Conservation (phyloP, 208 protist species). For the Trichomonas vaginalis region DNA sequence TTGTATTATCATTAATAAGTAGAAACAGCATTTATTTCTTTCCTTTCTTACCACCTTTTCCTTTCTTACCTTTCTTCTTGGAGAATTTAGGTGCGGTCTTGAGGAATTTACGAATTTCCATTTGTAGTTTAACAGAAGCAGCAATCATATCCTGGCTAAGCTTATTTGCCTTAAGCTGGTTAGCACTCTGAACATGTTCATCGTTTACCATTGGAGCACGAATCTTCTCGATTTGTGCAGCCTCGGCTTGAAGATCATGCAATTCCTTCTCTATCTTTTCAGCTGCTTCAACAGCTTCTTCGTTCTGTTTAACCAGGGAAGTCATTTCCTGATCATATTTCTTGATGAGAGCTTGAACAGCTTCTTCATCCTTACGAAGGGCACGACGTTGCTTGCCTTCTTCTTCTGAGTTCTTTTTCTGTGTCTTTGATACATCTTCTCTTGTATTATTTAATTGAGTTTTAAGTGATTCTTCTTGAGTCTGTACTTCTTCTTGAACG, state of each 20-base stretch:
- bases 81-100: background rate
- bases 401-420: constrained; percentile 5
- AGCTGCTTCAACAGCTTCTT: background rate
- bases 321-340: background rate
- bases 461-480: constrained; percentile 2
- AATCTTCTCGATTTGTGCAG: background rate
- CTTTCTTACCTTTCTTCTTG: background rate
- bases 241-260: background rate
- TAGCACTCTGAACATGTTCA: background rate
- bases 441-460: background rate
- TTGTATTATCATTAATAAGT: no score
- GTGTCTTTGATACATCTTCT: background rate
- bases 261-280: background rate
- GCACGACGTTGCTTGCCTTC: background rate
- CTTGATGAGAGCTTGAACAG: background rate
- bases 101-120: background rate
- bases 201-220: background rate
- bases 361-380: constrained; percentile 9
- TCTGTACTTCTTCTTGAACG: background rate
- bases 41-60: background rate
- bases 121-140: background rate
- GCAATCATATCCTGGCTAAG: background rate
- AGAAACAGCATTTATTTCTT: background rate
- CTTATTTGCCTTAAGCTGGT: background rate
- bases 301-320: background rate